Base-by-base conservation (phyloP, 202 grass and related monocot genomes). In the Thinopyrum obtusiflorum region DNA sequence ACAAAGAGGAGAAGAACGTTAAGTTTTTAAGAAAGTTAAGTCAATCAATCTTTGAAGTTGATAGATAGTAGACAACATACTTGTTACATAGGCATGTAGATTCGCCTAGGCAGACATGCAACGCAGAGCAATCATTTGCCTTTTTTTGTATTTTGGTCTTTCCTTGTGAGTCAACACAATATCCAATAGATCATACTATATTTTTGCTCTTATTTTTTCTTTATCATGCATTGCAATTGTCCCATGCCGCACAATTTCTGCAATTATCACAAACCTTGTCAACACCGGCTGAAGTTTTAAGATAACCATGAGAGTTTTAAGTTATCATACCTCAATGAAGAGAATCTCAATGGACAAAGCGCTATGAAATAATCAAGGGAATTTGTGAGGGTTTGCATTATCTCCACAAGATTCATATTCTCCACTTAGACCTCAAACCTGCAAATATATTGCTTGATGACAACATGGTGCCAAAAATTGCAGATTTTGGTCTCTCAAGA, bases 381-480 rank as follows among this genome's bases (percentile, higher is more conserved):
- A 75, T 75, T 75, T 75, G 72, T 53, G 72, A 75, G 44, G 44
- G 72, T 75, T 75, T 75, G 44, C 70, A 73, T 28, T 73, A 73
- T 73, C 70, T 73, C 6, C 70, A 73, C 70, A 8, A 47, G 70
- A 27, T 73, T 28, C 70, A 49, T 8, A 73, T 73, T 28, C 70
- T 49, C 26, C 40, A 49, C 40, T 49, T 49, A 27, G 70, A 73
- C 46, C 70, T 73, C 42, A 73, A 73, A 73, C 40, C 70, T 73
- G 40, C 70, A 73, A 73, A 73, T 73, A 73, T 73, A 73, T 44
- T 73, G 40, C 70, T 73, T 47, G 40, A 73, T 28, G 70, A 73
- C 70, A 73, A 73, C 70, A 73, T 73, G 70, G 70, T 73, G 70
- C 70, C 70, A 73, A 73, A 73, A 73, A 73, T 73, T 73, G 40